phyloP scores from a whole-genome alignment of 805 yeast species.

The Candida easanensis region DNA sequence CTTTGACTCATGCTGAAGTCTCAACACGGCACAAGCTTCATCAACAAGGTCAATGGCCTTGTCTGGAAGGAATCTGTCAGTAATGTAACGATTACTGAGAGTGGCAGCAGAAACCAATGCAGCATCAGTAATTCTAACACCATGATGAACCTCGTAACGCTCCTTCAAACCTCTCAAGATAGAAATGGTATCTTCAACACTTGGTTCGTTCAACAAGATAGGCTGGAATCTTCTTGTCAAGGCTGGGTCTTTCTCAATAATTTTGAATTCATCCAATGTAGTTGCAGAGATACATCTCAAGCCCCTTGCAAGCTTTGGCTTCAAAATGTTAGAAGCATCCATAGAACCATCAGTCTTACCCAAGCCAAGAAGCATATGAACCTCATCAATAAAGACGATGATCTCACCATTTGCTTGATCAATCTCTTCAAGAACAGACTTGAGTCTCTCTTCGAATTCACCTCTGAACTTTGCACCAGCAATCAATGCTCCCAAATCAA shows the following conservation, averaged over 20 bases:
- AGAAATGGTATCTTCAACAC: slow-evolving; percentile 86
- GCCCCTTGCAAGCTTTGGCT: slow-evolving; percentile 94
- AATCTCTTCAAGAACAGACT: slow-evolving; percentile 76
- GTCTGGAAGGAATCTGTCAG: slow-evolving; percentile 90
- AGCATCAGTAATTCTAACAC: slow-evolving; percentile 89
- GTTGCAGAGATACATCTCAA: slow-evolving; percentile 96
- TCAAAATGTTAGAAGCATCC: slow-evolving; percentile 90
- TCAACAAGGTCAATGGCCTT: slow-evolving; percentile 96
- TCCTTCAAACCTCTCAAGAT: slow-evolving; percentile 92
- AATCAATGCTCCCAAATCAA: slow-evolving; percentile 85
- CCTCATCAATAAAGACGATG: slow-evolving; percentile 85
- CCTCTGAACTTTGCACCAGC: slow-evolving; percentile 97
- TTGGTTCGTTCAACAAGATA: slow-evolving; percentile 81
- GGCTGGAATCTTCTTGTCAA: slow-evolving; percentile 92
- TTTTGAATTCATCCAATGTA: slow-evolving; percentile 89
- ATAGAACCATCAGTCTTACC: slow-evolving; percentile 95
- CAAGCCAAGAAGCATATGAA: slow-evolving; percentile 83
- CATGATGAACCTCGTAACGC: slow-evolving; percentile 94
- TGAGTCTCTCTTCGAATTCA: slow-evolving; percentile 90
- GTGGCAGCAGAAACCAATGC: slow-evolving; percentile 94
- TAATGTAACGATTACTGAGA: slow-evolving; percentile 83
- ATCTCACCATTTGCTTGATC: slow-evolving; percentile 74
- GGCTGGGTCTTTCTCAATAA: slow-evolving; percentile 95
- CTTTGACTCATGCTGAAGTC: slow-evolving; percentile 94
- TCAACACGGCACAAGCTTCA: slow-evolving; percentile 93